Conservation (phyloP, 257 asterid genomes). For the Orobanche coerulescens region DNA sequence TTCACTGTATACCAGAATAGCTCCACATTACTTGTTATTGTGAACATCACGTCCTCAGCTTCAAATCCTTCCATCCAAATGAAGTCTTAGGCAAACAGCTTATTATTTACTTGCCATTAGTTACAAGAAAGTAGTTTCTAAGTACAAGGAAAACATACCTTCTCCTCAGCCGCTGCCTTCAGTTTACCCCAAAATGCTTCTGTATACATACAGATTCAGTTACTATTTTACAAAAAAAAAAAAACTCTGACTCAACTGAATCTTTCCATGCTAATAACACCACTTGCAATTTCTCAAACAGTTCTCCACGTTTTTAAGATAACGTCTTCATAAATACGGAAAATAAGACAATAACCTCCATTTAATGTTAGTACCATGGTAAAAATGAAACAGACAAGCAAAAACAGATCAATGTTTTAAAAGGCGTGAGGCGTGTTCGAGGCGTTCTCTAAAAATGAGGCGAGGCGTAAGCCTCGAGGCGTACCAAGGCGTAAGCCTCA, state of each 20-base stretch:
- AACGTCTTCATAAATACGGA: not conserved
- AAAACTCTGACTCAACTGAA: slow-evolving; percentile 1
- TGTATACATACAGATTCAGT: slow-evolving; percentile 28
- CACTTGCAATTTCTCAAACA: not conserved
- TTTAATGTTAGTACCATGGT: not conserved
- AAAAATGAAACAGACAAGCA: not conserved
- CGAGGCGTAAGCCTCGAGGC: too few species aligned
- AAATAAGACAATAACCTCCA: not conserved
- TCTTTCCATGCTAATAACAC: slow-evolving; percentile 11
- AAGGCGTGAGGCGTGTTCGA: too few species aligned
- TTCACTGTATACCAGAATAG: too few species aligned
- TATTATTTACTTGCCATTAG: not conserved
- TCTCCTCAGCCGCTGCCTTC: slow-evolving; percentile 56
- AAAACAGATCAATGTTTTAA: too few species aligned
- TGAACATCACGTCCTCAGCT: too few species aligned
- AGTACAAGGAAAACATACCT: slow-evolving; percentile 43
- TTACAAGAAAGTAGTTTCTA: slow-evolving; percentile 13
- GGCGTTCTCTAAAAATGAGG: too few species aligned
- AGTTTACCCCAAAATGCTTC: slow-evolving; percentile 75
- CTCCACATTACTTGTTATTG: not conserved
- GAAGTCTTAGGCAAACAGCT: not conserved
- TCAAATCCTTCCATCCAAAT: not conserved
- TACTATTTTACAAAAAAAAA: slow-evolving; percentile 15
- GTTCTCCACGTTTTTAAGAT: not conserved
- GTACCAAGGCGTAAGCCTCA: too few species aligned